Evolutionary conservation across 2,329 filamentous ascomycete species (phyloP).

Genomic region (Cladosporium cucumerinum): DNA sequence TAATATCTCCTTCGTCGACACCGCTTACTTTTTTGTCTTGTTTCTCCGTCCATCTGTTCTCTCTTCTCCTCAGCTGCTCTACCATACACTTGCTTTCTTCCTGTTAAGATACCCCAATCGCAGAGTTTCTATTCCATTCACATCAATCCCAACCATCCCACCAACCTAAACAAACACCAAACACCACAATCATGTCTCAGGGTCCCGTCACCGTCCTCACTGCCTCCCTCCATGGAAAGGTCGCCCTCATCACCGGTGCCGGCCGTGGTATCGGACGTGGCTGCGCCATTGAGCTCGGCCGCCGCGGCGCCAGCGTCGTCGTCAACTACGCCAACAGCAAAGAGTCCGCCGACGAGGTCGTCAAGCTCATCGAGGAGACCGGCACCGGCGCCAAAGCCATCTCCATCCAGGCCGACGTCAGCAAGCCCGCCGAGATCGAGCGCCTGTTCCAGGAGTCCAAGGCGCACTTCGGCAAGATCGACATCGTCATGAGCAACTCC

Average conservation of each 20-base stretch:
- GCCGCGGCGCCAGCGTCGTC: conserved; percentile 61
- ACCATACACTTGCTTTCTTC: conserved; percentile 5
- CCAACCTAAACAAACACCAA: not conserved
- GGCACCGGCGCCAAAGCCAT: conserved; percentile 51
- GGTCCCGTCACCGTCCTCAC: conserved; percentile 42
- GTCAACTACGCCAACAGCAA: conserved; percentile 62
- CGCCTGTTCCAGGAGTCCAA: conserved; percentile 50
- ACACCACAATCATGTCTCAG: conserved; percentile 28
- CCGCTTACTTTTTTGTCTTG: conserved; percentile 19
- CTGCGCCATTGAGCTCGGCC: conserved; percentile 64
- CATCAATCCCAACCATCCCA: not conserved
- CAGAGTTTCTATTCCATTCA: not conserved
- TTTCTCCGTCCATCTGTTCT: not conserved
- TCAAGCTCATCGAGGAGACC: conserved; percentile 44
- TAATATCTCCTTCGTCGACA: conserved; percentile 16
- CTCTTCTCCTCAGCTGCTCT: not conserved
- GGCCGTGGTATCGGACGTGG: conserved; percentile 65
- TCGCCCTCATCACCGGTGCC: conserved; percentile 61
- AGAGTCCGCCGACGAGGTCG: conserved; percentile 48
- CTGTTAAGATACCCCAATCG: conserved; percentile 6
- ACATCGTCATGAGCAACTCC: conserved; percentile 53
- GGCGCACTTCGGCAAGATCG: conserved; percentile 41
- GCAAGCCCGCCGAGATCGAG: conserved; percentile 55
- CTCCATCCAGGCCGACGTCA: conserved; percentile 59
- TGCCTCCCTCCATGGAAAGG: conserved; percentile 51